Evolutionary conservation across 805 yeast genomes (phyloP).

Genomic region (Schizosaccharomyces osmophilus): DNA sequence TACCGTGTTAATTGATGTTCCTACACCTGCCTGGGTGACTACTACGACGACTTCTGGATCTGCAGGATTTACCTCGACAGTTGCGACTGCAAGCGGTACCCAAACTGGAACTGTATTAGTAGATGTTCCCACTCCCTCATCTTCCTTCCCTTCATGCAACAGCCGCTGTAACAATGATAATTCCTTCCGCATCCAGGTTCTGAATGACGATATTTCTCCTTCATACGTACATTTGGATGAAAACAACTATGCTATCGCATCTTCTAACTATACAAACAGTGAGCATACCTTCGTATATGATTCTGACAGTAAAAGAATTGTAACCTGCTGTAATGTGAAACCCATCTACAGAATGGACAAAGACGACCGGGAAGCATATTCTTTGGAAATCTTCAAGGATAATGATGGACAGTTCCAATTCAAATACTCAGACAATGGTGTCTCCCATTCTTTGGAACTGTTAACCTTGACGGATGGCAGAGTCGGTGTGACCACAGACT

Average conservation of each 20-base stretch:
- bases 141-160: not conserved
- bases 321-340: not conserved
- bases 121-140: not conserved
- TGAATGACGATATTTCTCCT: not conserved
- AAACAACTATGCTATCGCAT: not conserved
- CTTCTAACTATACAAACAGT: not conserved
- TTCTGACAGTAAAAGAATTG: not conserved
- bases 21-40: not conserved
- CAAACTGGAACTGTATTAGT: not conserved
- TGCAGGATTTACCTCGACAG: not conserved
- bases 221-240: not conserved
- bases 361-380: not conserved
- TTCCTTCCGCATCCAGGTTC: not conserved
- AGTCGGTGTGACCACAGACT: not conserved
- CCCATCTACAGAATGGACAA: not conserved
- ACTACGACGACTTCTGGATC: not conserved
- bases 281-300: not conserved
- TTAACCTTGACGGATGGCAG: not conserved
- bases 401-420: not conserved
- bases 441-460: not conserved
- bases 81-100: not conserved
- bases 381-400: not conserved
- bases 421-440: not conserved
- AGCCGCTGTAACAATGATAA: not conserved
- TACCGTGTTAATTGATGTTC: not conserved